A percentile compares a stretch with the other conserved stretches of the same genome.
These are phyloP conservation scores for Lachancea lanzarotensis DNA, from an alignment of 805 yeast species.

Conservation along the genomic window DNA sequence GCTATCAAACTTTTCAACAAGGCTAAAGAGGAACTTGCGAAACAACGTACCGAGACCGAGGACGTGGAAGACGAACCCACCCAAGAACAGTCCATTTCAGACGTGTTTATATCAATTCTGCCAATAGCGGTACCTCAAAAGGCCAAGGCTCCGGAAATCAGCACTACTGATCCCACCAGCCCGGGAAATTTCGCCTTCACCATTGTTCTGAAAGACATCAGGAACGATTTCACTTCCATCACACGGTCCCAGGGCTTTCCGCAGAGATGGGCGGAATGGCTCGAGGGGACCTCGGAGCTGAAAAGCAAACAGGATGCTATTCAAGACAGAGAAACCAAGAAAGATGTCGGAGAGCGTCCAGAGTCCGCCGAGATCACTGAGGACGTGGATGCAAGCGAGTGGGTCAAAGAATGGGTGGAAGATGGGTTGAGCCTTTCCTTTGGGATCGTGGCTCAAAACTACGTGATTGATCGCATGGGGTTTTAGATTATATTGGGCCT, in stretches of 20 bases:
- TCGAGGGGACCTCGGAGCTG: slow-evolving; percentile 32
- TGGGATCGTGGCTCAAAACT: slow-evolving; percentile 85
- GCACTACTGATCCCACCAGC: slow-evolving; percentile 34
- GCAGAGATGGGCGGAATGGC: slow-evolving; percentile 86
- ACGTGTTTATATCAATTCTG: slow-evolving; percentile 63
- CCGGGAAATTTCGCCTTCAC: slow-evolving; percentile 66
- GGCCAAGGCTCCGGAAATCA: slow-evolving; percentile 21
- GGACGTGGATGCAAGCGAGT: slow-evolving; percentile 68
- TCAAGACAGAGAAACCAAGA: slow-evolving; percentile 19
- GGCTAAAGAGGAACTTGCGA: slow-evolving; percentile 27
- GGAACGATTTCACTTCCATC: slow-evolving; percentile 65
- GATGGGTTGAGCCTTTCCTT: slow-evolving; percentile 72
- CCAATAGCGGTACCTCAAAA: slow-evolving; percentile 40
- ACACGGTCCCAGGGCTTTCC: slow-evolving; percentile 90
- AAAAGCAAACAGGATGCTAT: slow-evolving; percentile 31
- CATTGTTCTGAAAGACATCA: slow-evolving; percentile 67
- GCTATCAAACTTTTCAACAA: slow-evolving; percentile 44
- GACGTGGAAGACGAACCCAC: slow-evolving; percentile 17
- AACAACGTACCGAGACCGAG: slow-evolving; percentile 19
- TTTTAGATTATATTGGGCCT: background rate
- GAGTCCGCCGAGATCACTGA: slow-evolving; percentile 33
- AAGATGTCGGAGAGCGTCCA: slow-evolving; percentile 19
- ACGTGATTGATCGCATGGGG: slow-evolving; percentile 76
- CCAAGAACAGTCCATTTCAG: slow-evolving; percentile 37
- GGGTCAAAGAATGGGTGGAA: slow-evolving; percentile 76